Evolutionary conservation across 768 basidiomycete genomes (phyloP).

Genomic region (Boletellus emodensis): DNA sequence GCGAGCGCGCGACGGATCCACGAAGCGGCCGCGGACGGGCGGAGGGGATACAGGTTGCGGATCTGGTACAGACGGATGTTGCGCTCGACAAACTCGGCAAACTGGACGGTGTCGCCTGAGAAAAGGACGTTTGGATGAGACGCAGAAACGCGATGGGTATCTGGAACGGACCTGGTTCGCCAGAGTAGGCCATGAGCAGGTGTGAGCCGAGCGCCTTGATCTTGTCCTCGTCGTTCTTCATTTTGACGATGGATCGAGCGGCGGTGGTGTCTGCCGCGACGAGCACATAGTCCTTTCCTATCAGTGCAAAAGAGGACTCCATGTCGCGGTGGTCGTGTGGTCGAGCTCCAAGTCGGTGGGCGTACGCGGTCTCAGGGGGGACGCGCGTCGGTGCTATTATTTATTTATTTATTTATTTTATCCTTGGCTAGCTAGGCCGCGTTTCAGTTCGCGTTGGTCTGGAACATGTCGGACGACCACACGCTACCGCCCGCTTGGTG

Average conservation of each 20-base stretch:
- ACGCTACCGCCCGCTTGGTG: no score
- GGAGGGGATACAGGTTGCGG: conserved; percentile 84
- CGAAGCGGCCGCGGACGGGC: conserved; percentile 86
- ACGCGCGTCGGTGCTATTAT: conserved; percentile 28
- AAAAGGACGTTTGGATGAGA: not conserved
- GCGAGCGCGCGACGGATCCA: conserved; percentile 94
- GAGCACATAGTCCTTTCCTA: conserved; percentile 90
- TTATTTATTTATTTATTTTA: conserved; percentile 12
- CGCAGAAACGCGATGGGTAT: not conserved
- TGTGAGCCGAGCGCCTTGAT: conserved; percentile 89
- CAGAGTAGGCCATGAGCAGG: conserved; percentile 91
- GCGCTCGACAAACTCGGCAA: conserved; percentile 93
- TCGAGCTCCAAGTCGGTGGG: not conserved
- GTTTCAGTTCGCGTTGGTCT: no score
- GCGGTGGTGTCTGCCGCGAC: conserved; percentile 89
- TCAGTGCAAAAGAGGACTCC: conserved; percentile 90
- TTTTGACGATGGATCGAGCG: conserved; percentile 90
- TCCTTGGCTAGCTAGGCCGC: no score
- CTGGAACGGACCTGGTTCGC: conserved; percentile 71
- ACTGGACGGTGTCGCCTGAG: conserved; percentile 91
- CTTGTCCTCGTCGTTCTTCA: conserved; percentile 97
- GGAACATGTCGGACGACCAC: no score
- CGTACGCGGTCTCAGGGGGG: conserved; percentile 18
- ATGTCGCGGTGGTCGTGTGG: conserved; percentile 40
- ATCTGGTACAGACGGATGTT: conserved; percentile 97